Base-by-base conservation (phyloP, 2,329 filamentous ascomycete genomes). In the Aspergillus brunneoviolaceus region DNA sequence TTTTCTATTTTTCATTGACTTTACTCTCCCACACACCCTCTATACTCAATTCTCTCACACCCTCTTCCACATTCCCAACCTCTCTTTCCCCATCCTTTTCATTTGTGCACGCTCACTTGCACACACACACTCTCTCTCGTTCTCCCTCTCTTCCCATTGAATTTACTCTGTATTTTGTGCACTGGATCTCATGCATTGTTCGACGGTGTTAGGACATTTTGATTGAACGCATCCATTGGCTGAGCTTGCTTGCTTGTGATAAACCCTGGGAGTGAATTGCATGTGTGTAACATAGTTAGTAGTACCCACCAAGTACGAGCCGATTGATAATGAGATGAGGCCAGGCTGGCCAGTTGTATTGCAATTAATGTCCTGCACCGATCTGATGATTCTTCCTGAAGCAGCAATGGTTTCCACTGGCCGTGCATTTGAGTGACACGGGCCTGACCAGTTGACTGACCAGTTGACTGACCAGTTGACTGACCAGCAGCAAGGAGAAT, bases 101-200 rank as follows among this genome's bases (percentile, higher is more conserved):
- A 51, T 53, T 25, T 48, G 4, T 4, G 4, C 23, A 4, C 23
- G 23, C 4, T 23, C 23, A 4, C 1, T 21, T 1, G 19, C 19
- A 19, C 19, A 19, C 19, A 19, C 21, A 21, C 21, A 2, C 21
- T 48, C 63, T 63, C 48, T 39, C 19, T 35, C 10, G 5, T 60
- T 59, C 52, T 45, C 47, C 48, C 53, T 45, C 49, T 63, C 27
- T 57, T 64, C 54, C 60, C 56, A 60, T 54, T 56, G 39, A 57
- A 57, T 62, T 60, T 57, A 58, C 55, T 51, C 55, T 57, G 39
- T 58, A 27, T 55, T 49, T 55, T 55, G 57, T 45, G 49, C 55
- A 50, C 25, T 60, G 55, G 55, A 62, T 65, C 61, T 55, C 58
- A 60, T 58, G 63, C 63, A 65, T 66, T 64, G 63, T 62, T 63